Base-by-base conservation (phyloP, 768 basidiomycete species). In the Mycena amicta region DNA sequence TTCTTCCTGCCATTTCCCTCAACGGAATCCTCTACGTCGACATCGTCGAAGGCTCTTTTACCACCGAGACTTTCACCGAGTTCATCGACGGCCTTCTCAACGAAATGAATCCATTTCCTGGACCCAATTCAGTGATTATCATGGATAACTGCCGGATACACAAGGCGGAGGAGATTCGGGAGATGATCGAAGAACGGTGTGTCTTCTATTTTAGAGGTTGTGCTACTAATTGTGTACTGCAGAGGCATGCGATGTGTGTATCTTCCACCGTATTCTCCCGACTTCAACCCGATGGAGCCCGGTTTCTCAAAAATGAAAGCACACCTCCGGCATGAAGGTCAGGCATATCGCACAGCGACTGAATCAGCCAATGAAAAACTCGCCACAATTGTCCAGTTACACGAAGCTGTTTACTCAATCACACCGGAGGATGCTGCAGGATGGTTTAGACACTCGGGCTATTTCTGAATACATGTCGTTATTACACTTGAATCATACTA, bases 211-310 rank as follows among this genome's bases (percentile, higher is more conserved):
- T 11, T 5, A 29, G 15, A 12, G 4, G 39, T 12, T 41, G 11
- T 12, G 18, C n/a, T 27, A 0, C 30, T 50, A 23, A 26, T 15
- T 45, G 5, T 5, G 5, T 28, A 22, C 6, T 28, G 51, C 22
- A 67, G 61, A 2, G 66, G 64, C 5, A 69, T 71, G 66, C 39
- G 39, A 3, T 50, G 63, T 13, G 29, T 64, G 18, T 78, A 67
- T 53, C 64, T 77, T 0, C 74, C 73, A 15, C 71, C 74, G 8
- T 76, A 77, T 49, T 77, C 71, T 1, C 76, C 74, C 0, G 72
- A 77, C 56, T 71, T 67, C 50, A 76, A 77, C 56, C 76, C 75
- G 0, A 76, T 77, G 45, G 74, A 76, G 46, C 57, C 57, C 47
- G 59, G 59, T 2, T 61, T 75, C 65, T 67, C 65, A 13, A 31